Conservation (phyloP, 306 rosid genomes). For the Senna tora region DNA sequence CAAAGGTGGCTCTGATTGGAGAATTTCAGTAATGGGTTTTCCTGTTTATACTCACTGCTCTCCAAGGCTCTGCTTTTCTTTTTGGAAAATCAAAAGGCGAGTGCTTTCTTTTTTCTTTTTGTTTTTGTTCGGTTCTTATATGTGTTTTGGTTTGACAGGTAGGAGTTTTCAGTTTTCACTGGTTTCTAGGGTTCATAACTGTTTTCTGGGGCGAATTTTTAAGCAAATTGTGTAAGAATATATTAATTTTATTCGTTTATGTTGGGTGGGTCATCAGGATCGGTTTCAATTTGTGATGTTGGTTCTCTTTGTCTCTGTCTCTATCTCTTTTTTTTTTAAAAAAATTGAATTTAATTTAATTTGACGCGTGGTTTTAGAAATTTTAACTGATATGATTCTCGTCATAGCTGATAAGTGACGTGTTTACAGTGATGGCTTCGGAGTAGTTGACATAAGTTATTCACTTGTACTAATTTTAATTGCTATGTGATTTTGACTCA, state of each 20-base stretch:
- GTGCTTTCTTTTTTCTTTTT: constrained; percentile 30
- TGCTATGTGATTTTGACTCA: background rate
- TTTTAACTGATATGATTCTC: constrained; percentile 16
- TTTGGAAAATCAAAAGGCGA: constrained; percentile 59
- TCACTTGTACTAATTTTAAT: background rate
- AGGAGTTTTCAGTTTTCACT: constrained; percentile 4
- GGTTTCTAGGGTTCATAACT: constrained; percentile 16
- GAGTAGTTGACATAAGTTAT: constrained; percentile 24
- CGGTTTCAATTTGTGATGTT: constrained; percentile 33
- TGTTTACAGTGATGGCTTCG: background rate
- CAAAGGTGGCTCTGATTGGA: constrained; percentile 47
- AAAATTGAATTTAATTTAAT: background rate
- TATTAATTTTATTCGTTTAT: background rate
- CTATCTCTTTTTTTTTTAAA: background rate
- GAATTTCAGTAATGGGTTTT: constrained; percentile 53
- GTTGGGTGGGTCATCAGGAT: constrained; percentile 10
- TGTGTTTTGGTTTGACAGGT: constrained; percentile 14
- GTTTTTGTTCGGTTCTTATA: background rate
- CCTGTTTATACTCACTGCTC: constrained; percentile 47
- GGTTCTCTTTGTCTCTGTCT: background rate
- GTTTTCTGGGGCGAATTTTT: constrained; percentile 15
- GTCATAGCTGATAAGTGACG: background rate
- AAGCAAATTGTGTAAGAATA: constrained; percentile 15
- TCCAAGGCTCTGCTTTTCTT: constrained; percentile 56
- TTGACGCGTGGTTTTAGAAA: background rate